Percentiles rank a stretch among this genome's conserved stretches.
phyloP scores from a whole-genome alignment of 495 filamentous ascomycete genomes.

The Neurospora discreta region DNA sequence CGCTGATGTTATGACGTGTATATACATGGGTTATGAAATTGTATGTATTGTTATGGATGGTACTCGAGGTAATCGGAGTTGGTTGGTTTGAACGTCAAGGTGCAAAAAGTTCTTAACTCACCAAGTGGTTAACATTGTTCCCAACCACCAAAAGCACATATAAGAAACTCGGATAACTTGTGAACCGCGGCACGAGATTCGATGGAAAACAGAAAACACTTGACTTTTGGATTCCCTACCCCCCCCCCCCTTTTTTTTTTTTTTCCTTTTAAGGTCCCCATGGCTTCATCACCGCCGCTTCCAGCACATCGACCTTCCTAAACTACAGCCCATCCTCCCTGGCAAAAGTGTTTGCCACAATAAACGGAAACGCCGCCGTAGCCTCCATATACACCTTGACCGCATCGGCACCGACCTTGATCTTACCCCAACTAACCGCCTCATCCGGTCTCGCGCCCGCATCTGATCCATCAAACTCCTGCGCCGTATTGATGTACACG shows the following conservation, averaged over 20 bases:
- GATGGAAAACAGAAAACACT: not conserved
- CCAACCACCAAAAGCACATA: not conserved
- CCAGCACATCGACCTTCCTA: not conserved
- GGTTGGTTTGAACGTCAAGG: not conserved
- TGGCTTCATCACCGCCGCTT: not conserved
- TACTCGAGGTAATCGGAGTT: not conserved
- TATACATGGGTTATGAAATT: not conserved
- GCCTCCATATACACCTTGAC: constrained; percentile 95
- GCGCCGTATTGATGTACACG: constrained; percentile 91
- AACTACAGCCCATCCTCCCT: constrained; percentile 26
- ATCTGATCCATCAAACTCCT: constrained; percentile 96
- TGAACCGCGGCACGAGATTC: not conserved
- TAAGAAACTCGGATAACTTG: not conserved
- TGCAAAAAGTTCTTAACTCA: not conserved
- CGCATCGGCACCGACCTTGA: constrained; percentile 70
- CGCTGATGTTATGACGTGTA: not conserved
- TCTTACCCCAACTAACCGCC: constrained; percentile 97
- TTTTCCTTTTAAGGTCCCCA: not conserved
- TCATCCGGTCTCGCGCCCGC: constrained; percentile 93
- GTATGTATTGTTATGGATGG: not conserved
- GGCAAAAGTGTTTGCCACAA: constrained; percentile 91
- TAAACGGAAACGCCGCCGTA: constrained; percentile 83
- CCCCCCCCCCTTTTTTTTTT: not conserved
- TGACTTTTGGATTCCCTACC: not conserved
- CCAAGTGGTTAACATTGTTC: not conserved